These are phyloP conservation scores for Aspergillus novoparasiticus DNA, from an alignment of 2,329 filamentous ascomycete genomes.

Conservation along the genomic window DNA sequence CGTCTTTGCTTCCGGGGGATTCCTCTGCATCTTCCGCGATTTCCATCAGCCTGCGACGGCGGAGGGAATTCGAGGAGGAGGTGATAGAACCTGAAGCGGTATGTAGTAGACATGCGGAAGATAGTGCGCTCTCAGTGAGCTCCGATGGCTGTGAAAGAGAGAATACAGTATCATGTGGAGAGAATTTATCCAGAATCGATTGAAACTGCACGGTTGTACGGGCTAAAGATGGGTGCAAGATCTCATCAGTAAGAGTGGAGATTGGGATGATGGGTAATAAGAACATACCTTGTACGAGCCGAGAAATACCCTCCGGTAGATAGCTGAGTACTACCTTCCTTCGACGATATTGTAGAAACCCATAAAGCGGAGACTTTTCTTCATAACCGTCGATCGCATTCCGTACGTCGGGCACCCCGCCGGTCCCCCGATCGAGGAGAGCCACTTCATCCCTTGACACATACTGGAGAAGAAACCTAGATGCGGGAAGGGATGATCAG, in stretches of 20 bases:
- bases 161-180: slow-evolving; percentile 84
- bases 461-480: slow-evolving; percentile 94
- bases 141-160: slow-evolving; percentile 74
- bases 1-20: slow-evolving; percentile 63
- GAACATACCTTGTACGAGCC: slow-evolving; percentile 84
- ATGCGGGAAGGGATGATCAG: slow-evolving; percentile 7
- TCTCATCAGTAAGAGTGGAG: slow-evolving; percentile 14
- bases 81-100: slow-evolving; percentile 83
- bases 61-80: slow-evolving; percentile 79
- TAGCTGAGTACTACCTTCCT: slow-evolving; percentile 92
- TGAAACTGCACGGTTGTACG: slow-evolving; percentile 74
- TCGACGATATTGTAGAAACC: slow-evolving; percentile 85
- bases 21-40: slow-evolving; percentile 94
- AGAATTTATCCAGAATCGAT: slow-evolving; percentile 67
- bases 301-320: slow-evolving; percentile 85
- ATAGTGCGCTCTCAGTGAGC: slow-evolving; percentile 83
- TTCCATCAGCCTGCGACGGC: slow-evolving; percentile 78
- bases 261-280: background rate
- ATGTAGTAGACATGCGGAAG: slow-evolving; percentile 85
- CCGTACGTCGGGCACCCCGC: slow-evolving; percentile 82
- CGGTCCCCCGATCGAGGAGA: slow-evolving; percentile 73
- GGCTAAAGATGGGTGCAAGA: slow-evolving; percentile 54
- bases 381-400: slow-evolving; percentile 75
- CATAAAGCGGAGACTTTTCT: slow-evolving; percentile 86
- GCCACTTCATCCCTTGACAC: slow-evolving; percentile 83